Percentiles rank a stretch among this genome's conserved stretches.
Evolutionary conservation across 202 grass and related monocot species (phyloP).

Genomic region (Cymbopogon flexuosus): DNA sequence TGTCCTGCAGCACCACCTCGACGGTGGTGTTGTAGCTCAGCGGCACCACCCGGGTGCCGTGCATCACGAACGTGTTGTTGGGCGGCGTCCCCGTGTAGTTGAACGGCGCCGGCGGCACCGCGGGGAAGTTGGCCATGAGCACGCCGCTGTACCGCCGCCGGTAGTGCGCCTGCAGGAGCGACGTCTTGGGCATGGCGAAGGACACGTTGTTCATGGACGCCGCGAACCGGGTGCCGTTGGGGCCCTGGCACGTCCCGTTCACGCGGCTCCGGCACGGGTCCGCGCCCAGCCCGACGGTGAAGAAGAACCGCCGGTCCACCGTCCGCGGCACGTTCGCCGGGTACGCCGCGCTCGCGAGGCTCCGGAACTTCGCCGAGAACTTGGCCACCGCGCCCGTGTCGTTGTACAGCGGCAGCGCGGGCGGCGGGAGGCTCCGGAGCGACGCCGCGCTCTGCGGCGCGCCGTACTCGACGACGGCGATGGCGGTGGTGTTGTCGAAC

Average conservation of each 20-base stretch:
- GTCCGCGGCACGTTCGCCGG: slow-evolving; percentile 36
- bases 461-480: slow-evolving; percentile 48
- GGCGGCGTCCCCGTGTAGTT: slow-evolving; percentile 62
- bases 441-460: background rate
- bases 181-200: slow-evolving; percentile 39
- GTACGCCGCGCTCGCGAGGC: slow-evolving; percentile 37
- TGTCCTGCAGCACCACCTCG: slow-evolving; percentile 74
- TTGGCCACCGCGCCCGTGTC: slow-evolving; percentile 49
- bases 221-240: slow-evolving; percentile 44
- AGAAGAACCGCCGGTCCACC: slow-evolving; percentile 56
- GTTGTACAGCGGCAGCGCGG: slow-evolving; percentile 47
- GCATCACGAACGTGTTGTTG: slow-evolving; percentile 54
- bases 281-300: slow-evolving; percentile 65
- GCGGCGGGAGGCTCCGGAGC: background rate
- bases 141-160: slow-evolving; percentile 39
- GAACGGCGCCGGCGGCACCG: slow-evolving; percentile 35
- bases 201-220: slow-evolving; percentile 74
- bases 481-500: slow-evolving; percentile 70
- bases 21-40: slow-evolving; percentile 50
- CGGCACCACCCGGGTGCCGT: slow-evolving; percentile 53
- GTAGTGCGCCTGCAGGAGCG: slow-evolving; percentile 68
- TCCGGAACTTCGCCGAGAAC: slow-evolving; percentile 46
- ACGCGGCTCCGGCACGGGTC: slow-evolving; percentile 39
- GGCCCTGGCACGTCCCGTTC: slow-evolving; percentile 62
- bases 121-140: slow-evolving; percentile 46